Percentiles rank a stretch among this genome's conserved stretches.
Conservation (phyloP, 441 rosid genomes). For the Jatropha podagrica region DNA sequence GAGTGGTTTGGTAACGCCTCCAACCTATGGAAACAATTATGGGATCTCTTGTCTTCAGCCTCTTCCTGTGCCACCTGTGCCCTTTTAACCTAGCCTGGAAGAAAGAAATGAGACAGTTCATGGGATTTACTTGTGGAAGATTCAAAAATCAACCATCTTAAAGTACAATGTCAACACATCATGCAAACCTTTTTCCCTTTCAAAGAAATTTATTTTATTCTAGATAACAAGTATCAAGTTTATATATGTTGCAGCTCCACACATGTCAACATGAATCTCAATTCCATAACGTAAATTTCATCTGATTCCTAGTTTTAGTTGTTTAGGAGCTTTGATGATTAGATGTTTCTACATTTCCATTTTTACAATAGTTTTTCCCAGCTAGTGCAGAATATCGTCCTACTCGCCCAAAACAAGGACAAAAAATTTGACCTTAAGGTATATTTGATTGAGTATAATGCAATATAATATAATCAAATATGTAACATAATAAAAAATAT, state of each 20-base stretch:
- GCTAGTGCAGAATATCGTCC: not conserved
- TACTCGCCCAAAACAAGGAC: not conserved
- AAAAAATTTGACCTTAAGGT: not conserved
- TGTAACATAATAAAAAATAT: too few species aligned
- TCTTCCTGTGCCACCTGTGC: constrained; percentile 92
- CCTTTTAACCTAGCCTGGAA: constrained; percentile 74
- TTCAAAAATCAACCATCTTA: not conserved
- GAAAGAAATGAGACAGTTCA: constrained; percentile 12
- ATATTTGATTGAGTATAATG: too few species aligned
- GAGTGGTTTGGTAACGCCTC: constrained; percentile 90
- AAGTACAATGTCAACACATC: not conserved
- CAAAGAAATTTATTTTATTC: not conserved
- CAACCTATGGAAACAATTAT: constrained; percentile 90
- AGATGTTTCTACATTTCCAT: not conserved
- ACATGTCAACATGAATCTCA: not conserved
- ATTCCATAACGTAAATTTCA: not conserved
- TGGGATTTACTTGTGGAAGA: not conserved
- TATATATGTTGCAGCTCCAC: not conserved
- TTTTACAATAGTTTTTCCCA: not conserved
- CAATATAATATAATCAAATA: too few species aligned
- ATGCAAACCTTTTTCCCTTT: not conserved
- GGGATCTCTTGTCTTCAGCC: constrained; percentile 88
- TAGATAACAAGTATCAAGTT: not conserved
- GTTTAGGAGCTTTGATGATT: not conserved
- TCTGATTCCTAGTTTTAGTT: not conserved